Evolutionary conservation across 2,329 filamentous ascomycete genomes (phyloP), one percentile per base, ranked within the genome.

Genomic region (Penicillium sp.): DNA sequence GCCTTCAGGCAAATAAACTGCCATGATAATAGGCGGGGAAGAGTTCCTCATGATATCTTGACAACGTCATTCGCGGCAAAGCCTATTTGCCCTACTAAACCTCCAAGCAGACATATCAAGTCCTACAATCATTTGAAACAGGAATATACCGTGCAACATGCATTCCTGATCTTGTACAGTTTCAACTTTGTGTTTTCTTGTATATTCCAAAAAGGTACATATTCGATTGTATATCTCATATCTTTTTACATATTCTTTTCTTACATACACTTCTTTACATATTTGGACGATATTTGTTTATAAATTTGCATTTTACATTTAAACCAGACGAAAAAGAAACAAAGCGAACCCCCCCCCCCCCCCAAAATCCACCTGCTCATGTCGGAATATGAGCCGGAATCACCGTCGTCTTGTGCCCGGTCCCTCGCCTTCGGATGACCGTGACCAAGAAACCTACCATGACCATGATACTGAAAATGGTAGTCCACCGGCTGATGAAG

Each of bases 371-470:
- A 22, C 3, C 4, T 21, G 8, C 40, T 19, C 42, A 21, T 15
- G 17, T 33, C 21, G 10, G 40, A 43, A 43, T 31, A 62, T 64
- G 60, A 53, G 43, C 24, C 53, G 61, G 21, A 52, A 58, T 37
- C 61, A 60, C 48, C 61, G 62, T 17, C 54, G 55, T 9, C 50
- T 65, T 39, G 56, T 57, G 13, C 60, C 61, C 2, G 61, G 58
- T 1, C 58, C 61, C 2, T 64, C 59, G 8, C 57, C 59, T 6
- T 52, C 49, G 2, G 37, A 29, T 7, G 39, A 49, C 4, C 41
- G 33, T 17, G 48, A 50, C 9, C 43, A 13, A 8, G 43, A 47
- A n/a, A 32, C 31, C 31, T 42, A 44, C 2, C 37, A 42, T 21
- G 43, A 42, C 7, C 38, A 46, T 29, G 43, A 50, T 3, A n/a